Conservation (phyloP, 2,329 filamentous ascomycete genomes). For the Talaromyces sp. region DNA sequence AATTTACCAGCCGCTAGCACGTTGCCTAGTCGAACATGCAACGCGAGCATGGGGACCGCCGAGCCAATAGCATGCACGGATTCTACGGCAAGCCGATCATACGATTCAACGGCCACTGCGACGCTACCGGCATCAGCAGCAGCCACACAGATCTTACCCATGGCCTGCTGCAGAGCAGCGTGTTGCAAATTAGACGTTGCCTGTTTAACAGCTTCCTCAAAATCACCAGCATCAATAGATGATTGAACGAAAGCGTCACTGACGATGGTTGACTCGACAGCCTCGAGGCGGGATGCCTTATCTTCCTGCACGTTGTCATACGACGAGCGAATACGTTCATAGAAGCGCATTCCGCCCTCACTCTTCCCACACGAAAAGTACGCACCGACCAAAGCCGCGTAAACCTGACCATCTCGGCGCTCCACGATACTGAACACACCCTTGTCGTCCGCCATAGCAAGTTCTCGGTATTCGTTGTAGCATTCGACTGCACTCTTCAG, state of each 20-base stretch:
- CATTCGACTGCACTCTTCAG: slow-evolving; percentile 84
- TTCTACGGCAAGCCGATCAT: slow-evolving; percentile 53
- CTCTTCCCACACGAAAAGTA: slow-evolving; percentile 77
- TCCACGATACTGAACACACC: slow-evolving; percentile 64
- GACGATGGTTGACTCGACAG: slow-evolving; percentile 67
- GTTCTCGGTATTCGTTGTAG: slow-evolving; percentile 87
- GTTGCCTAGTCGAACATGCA: slow-evolving; percentile 78
- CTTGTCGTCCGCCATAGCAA: slow-evolving; percentile 79
- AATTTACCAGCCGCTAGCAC: slow-evolving; percentile 70
- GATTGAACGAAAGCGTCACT: slow-evolving; percentile 72
- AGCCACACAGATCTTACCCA: slow-evolving; percentile 67
- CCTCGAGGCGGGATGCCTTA: slow-evolving; percentile 54
- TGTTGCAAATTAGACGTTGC: slow-evolving; percentile 57
- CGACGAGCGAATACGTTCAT: slow-evolving; percentile 66
- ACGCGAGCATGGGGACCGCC: slow-evolving; percentile 75
- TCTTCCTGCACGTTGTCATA: slow-evolving; percentile 44
- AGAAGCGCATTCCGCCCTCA: slow-evolving; percentile 78
- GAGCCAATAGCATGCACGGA: slow-evolving; percentile 51
- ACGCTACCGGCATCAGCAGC: slow-evolving; percentile 76
- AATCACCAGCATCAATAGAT: slow-evolving; percentile 64
- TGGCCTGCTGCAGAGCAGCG: slow-evolving; percentile 55
- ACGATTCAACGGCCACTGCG: slow-evolving; percentile 62
- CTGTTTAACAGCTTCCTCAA: slow-evolving; percentile 68
- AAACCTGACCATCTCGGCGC: slow-evolving; percentile 76
- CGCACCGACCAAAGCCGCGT: slow-evolving; percentile 84